phyloP scores from a whole-genome alignment of 768 basidiomycete species.

The Panus rudis region DNA sequence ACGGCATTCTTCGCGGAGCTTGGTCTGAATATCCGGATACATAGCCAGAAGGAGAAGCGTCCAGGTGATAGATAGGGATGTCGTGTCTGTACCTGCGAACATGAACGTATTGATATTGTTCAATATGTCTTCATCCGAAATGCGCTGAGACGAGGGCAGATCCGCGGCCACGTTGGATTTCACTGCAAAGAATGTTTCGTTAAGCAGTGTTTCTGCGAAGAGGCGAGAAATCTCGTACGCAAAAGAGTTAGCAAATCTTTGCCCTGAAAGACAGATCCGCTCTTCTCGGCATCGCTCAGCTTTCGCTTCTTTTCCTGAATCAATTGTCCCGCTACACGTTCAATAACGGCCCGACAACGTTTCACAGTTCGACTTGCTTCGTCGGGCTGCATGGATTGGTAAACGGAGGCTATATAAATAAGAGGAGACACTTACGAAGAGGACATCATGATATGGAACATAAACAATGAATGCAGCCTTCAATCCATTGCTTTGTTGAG shows the following conservation, averaged over 20 bases:
- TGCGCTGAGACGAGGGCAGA: slow-evolving; percentile 57
- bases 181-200: slow-evolving; percentile 37
- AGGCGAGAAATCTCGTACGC: slow-evolving; percentile 39
- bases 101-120: slow-evolving; percentile 85
- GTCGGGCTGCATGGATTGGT: slow-evolving; percentile 42
- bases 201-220: slow-evolving; percentile 1
- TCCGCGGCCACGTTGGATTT: slow-evolving; percentile 76
- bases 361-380: slow-evolving; percentile 39
- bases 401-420: neutral
- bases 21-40: slow-evolving; percentile 58
- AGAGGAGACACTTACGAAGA: slow-evolving; percentile 44
- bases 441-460: slow-evolving; percentile 42
- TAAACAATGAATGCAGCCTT: slow-evolving; percentile 48
- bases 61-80: slow-evolving; percentile 81
- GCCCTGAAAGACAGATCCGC: slow-evolving; percentile 44
- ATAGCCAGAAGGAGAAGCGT: slow-evolving; percentile 68
- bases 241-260: slow-evolving; percentile 76
- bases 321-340: slow-evolving; percentile 63
- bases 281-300: slow-evolving; percentile 52
- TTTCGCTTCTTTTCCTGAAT: slow-evolving; percentile 76
- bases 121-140: slow-evolving; percentile 84
- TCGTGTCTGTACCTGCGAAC: slow-evolving; percentile 87
- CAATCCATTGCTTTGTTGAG: slow-evolving; percentile 46
- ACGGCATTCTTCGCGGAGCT: slow-evolving; percentile 63
- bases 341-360: slow-evolving; percentile 56